phyloP scores from a whole-genome alignment of 2,329 filamentous ascomycete genomes.

The Geosmithia morbida region DNA sequence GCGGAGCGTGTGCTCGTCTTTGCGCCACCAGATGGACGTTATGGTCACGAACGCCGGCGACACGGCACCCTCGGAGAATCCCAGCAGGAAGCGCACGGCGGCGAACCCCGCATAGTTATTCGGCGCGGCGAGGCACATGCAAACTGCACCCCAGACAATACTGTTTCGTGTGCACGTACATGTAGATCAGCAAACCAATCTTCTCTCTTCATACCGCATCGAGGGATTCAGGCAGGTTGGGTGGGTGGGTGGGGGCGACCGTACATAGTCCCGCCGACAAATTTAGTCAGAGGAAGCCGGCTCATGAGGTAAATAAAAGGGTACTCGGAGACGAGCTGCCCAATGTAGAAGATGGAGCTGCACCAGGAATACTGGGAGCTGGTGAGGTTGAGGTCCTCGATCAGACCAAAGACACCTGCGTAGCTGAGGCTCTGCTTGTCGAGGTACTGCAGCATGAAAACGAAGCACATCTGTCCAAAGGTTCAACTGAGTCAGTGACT shows the following conservation, averaged over 20 bases:
- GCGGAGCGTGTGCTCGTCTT: constrained; percentile 13
- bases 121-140: constrained; percentile 4
- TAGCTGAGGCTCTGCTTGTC: constrained; percentile 36
- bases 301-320: constrained; percentile 37
- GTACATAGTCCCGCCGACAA: constrained; percentile 31
- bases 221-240: background rate
- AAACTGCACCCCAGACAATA: constrained; percentile 3
- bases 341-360: constrained; percentile 28
- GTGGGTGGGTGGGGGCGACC: background rate
- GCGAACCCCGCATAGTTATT: constrained; percentile 10
- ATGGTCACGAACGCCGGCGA: constrained; percentile 17
- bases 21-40: constrained; percentile 15
- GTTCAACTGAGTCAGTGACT: background rate
- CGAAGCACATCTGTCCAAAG: constrained; percentile 16
- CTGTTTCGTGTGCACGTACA: background rate
- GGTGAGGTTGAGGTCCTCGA: constrained; percentile 27
- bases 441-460: constrained; percentile 27
- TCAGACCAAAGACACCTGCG: constrained; percentile 28
- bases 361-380: constrained; percentile 33
- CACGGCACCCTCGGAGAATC: constrained; percentile 14
- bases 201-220: no score
- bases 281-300: constrained; percentile 30
- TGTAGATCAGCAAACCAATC: no score
- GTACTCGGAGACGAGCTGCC: constrained; percentile 30
- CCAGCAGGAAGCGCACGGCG: constrained; percentile 13